Evolutionary conservation across 306 rosid species (phyloP), one percentile per base, ranked within the genome.

Genomic region (Potentilla sterilis): DNA sequence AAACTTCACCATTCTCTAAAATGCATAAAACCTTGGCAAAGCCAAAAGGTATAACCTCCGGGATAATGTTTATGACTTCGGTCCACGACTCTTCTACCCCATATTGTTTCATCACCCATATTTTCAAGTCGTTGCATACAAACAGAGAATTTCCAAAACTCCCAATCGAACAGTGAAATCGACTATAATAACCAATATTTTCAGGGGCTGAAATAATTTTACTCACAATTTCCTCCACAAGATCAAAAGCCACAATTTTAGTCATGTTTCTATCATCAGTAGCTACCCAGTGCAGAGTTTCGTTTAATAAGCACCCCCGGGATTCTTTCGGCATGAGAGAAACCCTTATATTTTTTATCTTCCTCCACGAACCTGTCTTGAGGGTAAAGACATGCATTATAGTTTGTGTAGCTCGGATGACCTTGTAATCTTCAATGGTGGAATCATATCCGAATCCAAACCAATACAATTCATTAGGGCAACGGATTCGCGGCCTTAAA

Each of bases 31-130:
- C 8, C 61, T 9, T 48, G 7, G 28, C 28, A 28, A 28, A 28
- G 28, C 28, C 28, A 28, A 1, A 28, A 24, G 42, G 47, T 18
- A 70, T 37, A n/a, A 5, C 57, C 75, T 51, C 66, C 22, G 38
- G 55, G 28, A 0, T 28, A 49, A 16, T 49, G 55, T 16, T 16
- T 54, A 54, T 54, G 18, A 21, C 22, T 54, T 72, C 13, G 4
- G 40, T 13, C 76, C 65, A 52, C 37, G 76, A 72, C 6, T 72
- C 51, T 21, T 15, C 6, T 18, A 72, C 76, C 21, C 40, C 40
- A 41, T 52, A 44, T 22, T 72, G 66, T 66, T 54, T 54, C 76
- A 72, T 54, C 14, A 21, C 24, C 75, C 75, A 72, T 11, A 72
- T 52, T 21, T 15, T 22, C 3, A 12, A 14, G 7, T 71, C 35